phyloP scores from a whole-genome alignment of 2,329 filamentous ascomycete genomes.

The Fragosphaeria purpurea region DNA sequence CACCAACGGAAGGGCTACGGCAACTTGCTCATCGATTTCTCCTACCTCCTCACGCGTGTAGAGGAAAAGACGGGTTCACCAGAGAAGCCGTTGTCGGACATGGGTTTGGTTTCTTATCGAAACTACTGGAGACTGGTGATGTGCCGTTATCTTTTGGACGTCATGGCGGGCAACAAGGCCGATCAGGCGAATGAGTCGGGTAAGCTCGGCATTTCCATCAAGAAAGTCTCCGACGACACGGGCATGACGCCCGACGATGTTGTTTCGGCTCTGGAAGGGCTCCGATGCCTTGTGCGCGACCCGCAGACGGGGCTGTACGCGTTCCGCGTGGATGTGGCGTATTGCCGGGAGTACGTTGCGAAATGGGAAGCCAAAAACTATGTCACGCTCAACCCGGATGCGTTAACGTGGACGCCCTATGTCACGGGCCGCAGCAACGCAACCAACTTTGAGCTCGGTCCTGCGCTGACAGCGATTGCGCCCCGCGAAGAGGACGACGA shows the following conservation, averaged over 20 bases:
- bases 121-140: constrained; percentile 93
- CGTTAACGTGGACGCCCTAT: constrained; percentile 90
- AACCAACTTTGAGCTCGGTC: constrained; percentile 73
- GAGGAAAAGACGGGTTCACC: constrained; percentile 92
- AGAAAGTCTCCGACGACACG: constrained; percentile 72
- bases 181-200: constrained; percentile 11
- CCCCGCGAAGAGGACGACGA: constrained; percentile 67
- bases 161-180: constrained; percentile 26
- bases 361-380: constrained; percentile 88
- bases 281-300: constrained; percentile 82
- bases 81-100: constrained; percentile 94
- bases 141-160: constrained; percentile 69
- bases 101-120: constrained; percentile 93
- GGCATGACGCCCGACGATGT: constrained; percentile 96
- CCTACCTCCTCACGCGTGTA: constrained; percentile 86
- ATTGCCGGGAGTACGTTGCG: constrained; percentile 76
- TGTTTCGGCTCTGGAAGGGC: constrained; percentile 80
- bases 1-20: constrained; percentile 97
- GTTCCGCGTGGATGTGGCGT: constrained; percentile 73
- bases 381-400: constrained; percentile 69
- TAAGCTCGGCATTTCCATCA: constrained; percentile 47
- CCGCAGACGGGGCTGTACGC: constrained; percentile 83
- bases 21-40: constrained; percentile 95
- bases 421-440: constrained; percentile 84
- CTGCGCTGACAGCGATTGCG: constrained; percentile 74